Evolutionary conservation across 768 basidiomycete species (phyloP), one percentile per base, ranked within the genome.

Genomic region (Boletellus emodensis): DNA sequence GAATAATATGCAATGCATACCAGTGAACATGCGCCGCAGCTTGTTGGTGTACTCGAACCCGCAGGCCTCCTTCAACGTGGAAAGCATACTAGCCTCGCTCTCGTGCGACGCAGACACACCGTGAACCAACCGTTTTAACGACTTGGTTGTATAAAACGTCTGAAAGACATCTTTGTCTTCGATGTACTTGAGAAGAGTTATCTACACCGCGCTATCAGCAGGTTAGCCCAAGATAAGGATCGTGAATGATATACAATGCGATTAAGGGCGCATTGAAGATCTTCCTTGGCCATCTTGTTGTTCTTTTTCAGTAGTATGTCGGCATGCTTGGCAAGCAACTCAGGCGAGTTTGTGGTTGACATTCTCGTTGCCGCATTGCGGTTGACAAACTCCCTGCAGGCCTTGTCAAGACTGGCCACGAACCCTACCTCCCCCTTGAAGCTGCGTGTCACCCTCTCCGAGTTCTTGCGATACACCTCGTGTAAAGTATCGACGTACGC

Each of bases 91-190:
- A 20, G 90, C 86, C 67, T 99, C 95, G 44, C 86, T 88, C 69
- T 99, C 95, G 60, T 97, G 94, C 3, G 94, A 97, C 6, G 91
- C 90, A 11, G 93, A 97, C 3, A 89, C 83, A 13, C 83, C 83
- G 57, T 90, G 85, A 59, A 99, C 91, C 22, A 99, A 83, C 53
- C 95, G 92, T 65, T 90, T 90, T 32, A 90, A 90, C 20, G 97
- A 72, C 68, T 91, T 94, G 55, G 90, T 94, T 13, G 87, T 89
- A 72, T 99, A 98, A 78, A 95, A 98, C 15, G 89, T 89, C 65
- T 95, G 94, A 83, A 97, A 99, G 13, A 98, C 91, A 57, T 99
- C 95, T 75, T 96, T 96, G 76, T 98, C 94, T 65, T 94, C 92
- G 60, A 97, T 87, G 71, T 96, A 98, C 68, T 94, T 94, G 87